Evolutionary conservation across 306 rosid species (phyloP).

Genomic region (Cucurbita moschata): DNA sequence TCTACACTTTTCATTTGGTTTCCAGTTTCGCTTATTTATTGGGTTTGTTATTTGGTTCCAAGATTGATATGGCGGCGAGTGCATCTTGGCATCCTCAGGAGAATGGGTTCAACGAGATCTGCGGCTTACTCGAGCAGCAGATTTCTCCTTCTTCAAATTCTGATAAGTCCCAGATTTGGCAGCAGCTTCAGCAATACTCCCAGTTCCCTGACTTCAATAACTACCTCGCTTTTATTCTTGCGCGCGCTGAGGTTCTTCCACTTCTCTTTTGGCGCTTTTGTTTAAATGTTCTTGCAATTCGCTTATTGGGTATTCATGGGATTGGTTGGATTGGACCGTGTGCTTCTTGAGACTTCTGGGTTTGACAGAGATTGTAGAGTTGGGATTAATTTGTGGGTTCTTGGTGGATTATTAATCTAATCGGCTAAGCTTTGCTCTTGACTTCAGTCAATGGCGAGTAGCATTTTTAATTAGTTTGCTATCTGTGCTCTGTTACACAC

Average conservation of each 20-base stretch:
- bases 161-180: constrained; percentile 99
- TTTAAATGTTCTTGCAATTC: neutral
- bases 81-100: constrained; percentile 85
- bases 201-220: constrained; percentile 92
- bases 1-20: neutral
- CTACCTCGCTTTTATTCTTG: constrained; percentile 77
- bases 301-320: neutral
- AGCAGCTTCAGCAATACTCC: constrained; percentile 76
- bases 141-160: constrained; percentile 66
- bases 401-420: no score
- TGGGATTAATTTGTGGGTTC: neutral
- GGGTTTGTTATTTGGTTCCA: neutral
- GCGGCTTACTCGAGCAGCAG: constrained; percentile 82
- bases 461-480: no score
- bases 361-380: neutral
- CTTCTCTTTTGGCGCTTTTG: neutral
- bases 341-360: neutral
- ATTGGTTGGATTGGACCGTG: neutral
- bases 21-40: neutral
- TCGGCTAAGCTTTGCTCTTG: no score
- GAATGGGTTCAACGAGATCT: constrained; percentile 91
- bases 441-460: no score
- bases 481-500: no score
- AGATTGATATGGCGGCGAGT: constrained; percentile 44
- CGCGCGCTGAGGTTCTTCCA: constrained; percentile 65